phyloP scores from a whole-genome alignment of 805 yeast genomes.

The Pichia insulana region DNA sequence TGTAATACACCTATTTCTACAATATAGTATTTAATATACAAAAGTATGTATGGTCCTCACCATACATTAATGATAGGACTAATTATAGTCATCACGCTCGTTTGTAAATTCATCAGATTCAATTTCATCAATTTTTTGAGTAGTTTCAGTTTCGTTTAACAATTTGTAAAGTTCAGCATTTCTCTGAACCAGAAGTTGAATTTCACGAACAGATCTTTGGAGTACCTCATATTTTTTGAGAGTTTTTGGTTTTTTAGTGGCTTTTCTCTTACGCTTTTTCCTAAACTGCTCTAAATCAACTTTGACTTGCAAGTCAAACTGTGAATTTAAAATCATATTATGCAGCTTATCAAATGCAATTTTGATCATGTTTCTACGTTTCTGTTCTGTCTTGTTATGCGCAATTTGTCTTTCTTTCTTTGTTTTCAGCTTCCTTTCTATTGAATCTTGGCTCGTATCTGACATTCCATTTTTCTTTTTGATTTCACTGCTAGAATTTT shows the following conservation, averaged over 20 bases:
- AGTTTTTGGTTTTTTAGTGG: slow-evolving; percentile 11
- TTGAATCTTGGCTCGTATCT: too few species aligned
- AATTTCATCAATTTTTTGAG: background rate
- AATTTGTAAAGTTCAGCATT: slow-evolving; percentile 10
- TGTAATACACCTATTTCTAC: too few species aligned
- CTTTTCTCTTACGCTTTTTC: slow-evolving; percentile 6
- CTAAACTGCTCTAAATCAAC: background rate
- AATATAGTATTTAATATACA: too few species aligned
- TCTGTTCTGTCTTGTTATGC: slow-evolving; percentile 33
- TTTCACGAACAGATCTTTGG: slow-evolving; percentile 21
- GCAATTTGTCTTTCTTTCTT: background rate
- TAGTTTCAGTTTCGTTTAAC: slow-evolving; percentile 1
- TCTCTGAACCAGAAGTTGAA: slow-evolving; percentile 17
- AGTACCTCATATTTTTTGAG: slow-evolving; percentile 22
- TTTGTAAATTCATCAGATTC: background rate
- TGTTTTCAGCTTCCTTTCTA: too few species aligned
- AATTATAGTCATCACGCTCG: background rate
- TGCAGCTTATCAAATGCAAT: slow-evolving; percentile 30
- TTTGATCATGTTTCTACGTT: slow-evolving; percentile 29
- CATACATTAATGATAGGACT: background rate
- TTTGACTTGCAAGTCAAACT: slow-evolving; percentile 10
- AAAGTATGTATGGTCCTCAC: background rate
- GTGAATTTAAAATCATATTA: slow-evolving; percentile 14
- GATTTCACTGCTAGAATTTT: too few species aligned
- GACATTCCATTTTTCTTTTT: too few species aligned